Evolutionary conservation across 805 yeast species (phyloP), one percentile per base, ranked within the genome.

Genomic region (Kluyveromyces dobzhanskii): DNA sequence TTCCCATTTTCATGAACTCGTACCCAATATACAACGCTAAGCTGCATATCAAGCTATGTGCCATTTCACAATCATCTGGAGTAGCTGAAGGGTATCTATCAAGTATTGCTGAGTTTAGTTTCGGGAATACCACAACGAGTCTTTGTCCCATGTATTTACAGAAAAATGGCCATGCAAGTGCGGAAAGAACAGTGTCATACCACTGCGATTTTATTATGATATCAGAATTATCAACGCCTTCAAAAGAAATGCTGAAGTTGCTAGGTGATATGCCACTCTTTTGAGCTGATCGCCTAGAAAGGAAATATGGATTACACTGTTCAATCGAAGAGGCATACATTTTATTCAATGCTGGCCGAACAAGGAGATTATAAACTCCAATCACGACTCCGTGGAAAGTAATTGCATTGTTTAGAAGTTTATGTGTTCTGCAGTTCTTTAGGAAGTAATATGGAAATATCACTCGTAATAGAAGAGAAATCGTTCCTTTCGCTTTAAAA

Each of bases 31-130:
- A 54, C 2, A 46, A 39, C 2, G 45, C 10, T 8, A 52, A 54
- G 33, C 52, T 51, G n/a, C 61, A 57, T 2, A 48, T 12, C 24
- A 58, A 41, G 34, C 47, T 54, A 28, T 46, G 53, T n/a, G 46
- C 34, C 54, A 53, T 49, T 14, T 35, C 43, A 13, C 44, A 35
- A 27, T 54, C 55, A 36, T 53, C 44, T 3, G 53, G 52, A 2
- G 24, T 23, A 5, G 37, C 37, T 11, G 29, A 34, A 14, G 37
- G 30, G n/a, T 34, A 34, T 24, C 30, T 34, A 4, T 24, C 24
- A 12, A 34, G 13, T 14, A 34, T 4, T 21, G n/a, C 12, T 18
- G 30, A 14, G 21, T 34, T 34, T 14, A 34, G 10, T 6, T 7
- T 3, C 13, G 37, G 37, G n/a, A 14, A 24, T n/a, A 9, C 11